These are phyloP conservation scores for Kappamyces sp. DNA, from an alignment of 192 early-diverging fungal genomes.

Conservation along the genomic window DNA sequence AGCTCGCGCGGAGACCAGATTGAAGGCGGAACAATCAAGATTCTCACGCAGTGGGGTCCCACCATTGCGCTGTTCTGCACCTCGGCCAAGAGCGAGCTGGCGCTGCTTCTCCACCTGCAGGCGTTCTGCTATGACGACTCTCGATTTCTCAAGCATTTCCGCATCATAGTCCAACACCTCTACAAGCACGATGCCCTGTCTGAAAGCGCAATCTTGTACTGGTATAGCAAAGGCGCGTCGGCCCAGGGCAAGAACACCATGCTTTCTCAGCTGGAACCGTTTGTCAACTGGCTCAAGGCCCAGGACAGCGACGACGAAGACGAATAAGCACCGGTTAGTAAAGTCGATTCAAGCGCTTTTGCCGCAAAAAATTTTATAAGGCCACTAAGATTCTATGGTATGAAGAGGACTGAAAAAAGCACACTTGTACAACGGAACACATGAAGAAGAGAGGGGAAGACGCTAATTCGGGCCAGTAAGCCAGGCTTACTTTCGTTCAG, in stretches of 20 bases:
- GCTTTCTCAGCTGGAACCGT: conserved; percentile 88
- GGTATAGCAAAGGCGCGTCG: conserved; percentile 85
- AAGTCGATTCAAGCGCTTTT: too few relatives aligned
- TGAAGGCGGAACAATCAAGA: conserved; percentile 57
- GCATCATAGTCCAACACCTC: conserved; percentile 70
- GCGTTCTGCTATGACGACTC: conserved; percentile 81
- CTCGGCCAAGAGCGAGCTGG: conserved; percentile 78
- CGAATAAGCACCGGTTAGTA: conserved; percentile 19
- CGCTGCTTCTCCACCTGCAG: conserved; percentile 81
- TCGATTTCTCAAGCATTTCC: conserved; percentile 81
- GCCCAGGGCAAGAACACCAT: conserved; percentile 84
- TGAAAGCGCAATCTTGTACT: conserved; percentile 88
- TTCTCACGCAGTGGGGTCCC: conserved; percentile 20
- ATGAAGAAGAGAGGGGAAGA: too few relatives aligned
- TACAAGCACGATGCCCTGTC: conserved; percentile 90
- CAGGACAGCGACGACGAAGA: conserved; percentile 66
- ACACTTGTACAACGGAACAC: too few relatives aligned
- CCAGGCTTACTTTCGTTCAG: conserved; percentile 28
- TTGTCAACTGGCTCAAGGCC: conserved; percentile 74
- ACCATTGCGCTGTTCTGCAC: conserved; percentile 69
- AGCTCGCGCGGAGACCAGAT: conserved; percentile 76
- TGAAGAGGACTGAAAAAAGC: too few relatives aligned
- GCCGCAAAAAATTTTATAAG: too few relatives aligned
- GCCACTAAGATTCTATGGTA: too few relatives aligned
- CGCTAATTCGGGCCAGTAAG: too few relatives aligned